Conservation (phyloP, 116 monocot genomes). For the Cymodocea nodosa region DNA sequence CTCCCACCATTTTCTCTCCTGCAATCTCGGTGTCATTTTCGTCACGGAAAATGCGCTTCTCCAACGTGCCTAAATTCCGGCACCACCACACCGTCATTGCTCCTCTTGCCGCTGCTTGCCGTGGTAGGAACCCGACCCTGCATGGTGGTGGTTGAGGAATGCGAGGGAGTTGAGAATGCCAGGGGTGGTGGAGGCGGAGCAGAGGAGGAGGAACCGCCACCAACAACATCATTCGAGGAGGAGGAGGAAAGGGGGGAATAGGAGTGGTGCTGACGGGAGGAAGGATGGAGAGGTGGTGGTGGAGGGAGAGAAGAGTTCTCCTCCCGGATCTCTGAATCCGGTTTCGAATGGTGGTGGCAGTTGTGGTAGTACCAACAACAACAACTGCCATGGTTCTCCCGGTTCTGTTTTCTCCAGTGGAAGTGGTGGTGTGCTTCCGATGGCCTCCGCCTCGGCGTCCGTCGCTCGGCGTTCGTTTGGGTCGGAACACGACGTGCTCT, state of each 20-base stretch:
- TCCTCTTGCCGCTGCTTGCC: too few species aligned
- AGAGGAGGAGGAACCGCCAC: neutral
- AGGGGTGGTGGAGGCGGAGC: neutral
- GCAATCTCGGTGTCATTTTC: neutral
- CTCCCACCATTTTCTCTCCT: neutral
- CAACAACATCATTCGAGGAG: neutral
- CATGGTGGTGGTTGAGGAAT: neutral
- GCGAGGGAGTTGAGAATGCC: neutral
- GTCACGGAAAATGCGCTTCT: neutral
- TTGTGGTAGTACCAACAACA: neutral
- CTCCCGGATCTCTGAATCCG: neutral
- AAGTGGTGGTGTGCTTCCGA: conserved; percentile 1
- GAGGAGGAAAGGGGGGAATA: conserved; percentile 1
- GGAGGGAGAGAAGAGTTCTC: neutral
- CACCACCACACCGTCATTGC: neutral
- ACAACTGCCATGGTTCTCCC: neutral
- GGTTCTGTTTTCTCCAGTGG: neutral
- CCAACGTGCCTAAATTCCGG: neutral
- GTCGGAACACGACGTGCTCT: conserved; percentile 16
- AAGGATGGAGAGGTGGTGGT: neutral
- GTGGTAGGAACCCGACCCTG: neutral
- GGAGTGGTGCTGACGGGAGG: neutral
- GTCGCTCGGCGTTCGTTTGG: conserved; percentile 17
- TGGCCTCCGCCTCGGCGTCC: conserved; percentile 10
- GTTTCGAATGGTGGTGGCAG: neutral